Evolutionary conservation across 2,329 filamentous ascomycete species (phyloP).

Genomic region (Pestalotiopsis sp.): DNA sequence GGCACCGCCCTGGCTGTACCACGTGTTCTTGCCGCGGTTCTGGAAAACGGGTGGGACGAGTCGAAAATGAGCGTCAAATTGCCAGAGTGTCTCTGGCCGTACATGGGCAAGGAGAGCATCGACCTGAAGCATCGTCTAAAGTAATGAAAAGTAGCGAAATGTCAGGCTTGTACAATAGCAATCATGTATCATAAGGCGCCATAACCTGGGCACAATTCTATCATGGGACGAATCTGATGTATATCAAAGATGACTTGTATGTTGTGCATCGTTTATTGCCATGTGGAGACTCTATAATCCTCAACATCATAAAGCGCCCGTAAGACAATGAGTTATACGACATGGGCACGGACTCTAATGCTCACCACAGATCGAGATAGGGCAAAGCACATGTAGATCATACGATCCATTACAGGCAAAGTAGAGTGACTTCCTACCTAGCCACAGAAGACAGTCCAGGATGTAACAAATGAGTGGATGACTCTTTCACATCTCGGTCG

Average conservation of each 20-base stretch:
- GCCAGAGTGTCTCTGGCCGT: conserved; percentile 77
- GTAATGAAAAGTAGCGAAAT: background rate
- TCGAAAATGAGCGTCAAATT: conserved; percentile 66
- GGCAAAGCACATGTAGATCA: no score
- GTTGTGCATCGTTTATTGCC: background rate
- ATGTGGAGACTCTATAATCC: background rate
- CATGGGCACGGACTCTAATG: no score
- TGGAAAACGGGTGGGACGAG: conserved; percentile 91
- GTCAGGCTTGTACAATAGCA: background rate
- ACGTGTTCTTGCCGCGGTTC: conserved; percentile 80
- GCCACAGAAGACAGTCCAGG: no score
- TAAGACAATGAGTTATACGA: no score
- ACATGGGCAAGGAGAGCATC: conserved; percentile 78
- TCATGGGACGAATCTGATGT: background rate
- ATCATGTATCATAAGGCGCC: conserved; percentile 5
- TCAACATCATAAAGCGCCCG: no score
- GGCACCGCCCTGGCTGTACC: conserved; percentile 93
- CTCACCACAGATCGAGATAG: no score
- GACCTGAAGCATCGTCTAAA: conserved; percentile 36
- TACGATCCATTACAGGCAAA: no score
- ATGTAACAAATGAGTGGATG: no score
- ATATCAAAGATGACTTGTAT: background rate
- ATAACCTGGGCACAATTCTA: background rate
- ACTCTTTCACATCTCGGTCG: no score
- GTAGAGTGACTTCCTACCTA: no score